phyloP scores from a whole-genome alignment of 371 early-diverging fungal genomes.

The Mortierella sp. region DNA sequence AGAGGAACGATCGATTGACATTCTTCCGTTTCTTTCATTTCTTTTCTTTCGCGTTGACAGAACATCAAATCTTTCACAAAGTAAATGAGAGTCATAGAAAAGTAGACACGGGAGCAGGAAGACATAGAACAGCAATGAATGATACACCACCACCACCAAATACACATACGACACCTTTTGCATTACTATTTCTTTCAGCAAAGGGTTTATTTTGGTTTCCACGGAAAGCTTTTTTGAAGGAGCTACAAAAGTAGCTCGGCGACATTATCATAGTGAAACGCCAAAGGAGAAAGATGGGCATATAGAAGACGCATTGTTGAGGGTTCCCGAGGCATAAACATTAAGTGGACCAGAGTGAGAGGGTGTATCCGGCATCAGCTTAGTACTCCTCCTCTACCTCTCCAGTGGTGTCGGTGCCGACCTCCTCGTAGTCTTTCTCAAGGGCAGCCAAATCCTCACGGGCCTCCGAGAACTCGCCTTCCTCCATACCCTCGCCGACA shows the following conservation, averaged over 20 bases:
- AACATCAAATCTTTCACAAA: conserved; percentile 36
- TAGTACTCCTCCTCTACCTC: conserved; percentile 55
- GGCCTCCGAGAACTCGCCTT: conserved; percentile 99
- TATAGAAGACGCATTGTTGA: neutral
- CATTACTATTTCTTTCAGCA: neutral
- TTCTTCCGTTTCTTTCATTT: no score
- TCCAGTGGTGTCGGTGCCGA: conserved; percentile 84
- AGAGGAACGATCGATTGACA: no score
- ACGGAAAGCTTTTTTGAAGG: neutral
- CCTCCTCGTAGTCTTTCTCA: conserved; percentile 99
- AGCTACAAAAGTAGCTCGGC: neutral
- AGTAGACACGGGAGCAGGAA: neutral
- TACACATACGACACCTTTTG: neutral
- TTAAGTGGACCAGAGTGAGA: no score
- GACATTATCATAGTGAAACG: no score
- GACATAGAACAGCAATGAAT: neutral
- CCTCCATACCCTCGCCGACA: conserved; percentile 98
- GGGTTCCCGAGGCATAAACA: no score
- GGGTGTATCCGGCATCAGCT: conserved; percentile 15
- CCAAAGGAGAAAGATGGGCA: neutral
- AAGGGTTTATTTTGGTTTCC: no score
- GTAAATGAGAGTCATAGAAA: neutral
- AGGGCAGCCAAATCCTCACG: conserved; percentile 99
- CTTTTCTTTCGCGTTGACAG: neutral
- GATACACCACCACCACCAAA: neutral